These are phyloP conservation scores for Clonostachys rosea DNA, from an alignment of 2,329 filamentous ascomycete genomes.

Conservation along the genomic window DNA sequence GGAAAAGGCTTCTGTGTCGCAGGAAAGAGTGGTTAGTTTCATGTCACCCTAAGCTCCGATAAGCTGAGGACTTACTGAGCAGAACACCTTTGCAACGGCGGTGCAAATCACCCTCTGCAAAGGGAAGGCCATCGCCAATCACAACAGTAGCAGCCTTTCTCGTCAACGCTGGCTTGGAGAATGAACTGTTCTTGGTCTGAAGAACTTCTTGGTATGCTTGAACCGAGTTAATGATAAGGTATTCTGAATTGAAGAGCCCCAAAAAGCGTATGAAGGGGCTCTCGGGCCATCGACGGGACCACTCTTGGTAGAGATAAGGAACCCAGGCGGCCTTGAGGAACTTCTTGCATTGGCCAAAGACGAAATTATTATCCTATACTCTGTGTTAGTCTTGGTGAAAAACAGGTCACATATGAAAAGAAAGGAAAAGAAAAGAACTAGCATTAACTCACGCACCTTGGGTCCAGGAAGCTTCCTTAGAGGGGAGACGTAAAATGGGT, in stretches of 20 bases:
- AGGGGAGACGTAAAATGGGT: constrained; percentile 34
- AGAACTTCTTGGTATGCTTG: constrained; percentile 12
- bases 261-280: constrained; percentile 11
- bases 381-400: neutral
- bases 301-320: constrained; percentile 11
- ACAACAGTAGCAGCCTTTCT: constrained; percentile 13
- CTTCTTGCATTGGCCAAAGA: constrained; percentile 32
- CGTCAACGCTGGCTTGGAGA: constrained; percentile 16
- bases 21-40: neutral
- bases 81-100: constrained; percentile 24
- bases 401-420: too few relatives aligned
- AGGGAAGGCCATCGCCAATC: constrained; percentile 23
- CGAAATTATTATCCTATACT: constrained; percentile 22
- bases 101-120: constrained; percentile 26
- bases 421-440: too few relatives aligned
- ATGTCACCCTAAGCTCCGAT: neutral
- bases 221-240: constrained; percentile 8
- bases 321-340: constrained; percentile 17
- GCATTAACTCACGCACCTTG: constrained; percentile 17
- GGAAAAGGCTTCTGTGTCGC: constrained; percentile 19
- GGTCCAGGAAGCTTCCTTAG: constrained; percentile 38
- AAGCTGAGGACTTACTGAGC: constrained; percentile 10
- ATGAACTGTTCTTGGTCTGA: constrained; percentile 14
- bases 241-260: constrained; percentile 7
- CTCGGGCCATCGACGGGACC: constrained; percentile 13